Conservation (phyloP, 2,329 filamentous ascomycete species). For the Colletotrichum acutatum region DNA sequence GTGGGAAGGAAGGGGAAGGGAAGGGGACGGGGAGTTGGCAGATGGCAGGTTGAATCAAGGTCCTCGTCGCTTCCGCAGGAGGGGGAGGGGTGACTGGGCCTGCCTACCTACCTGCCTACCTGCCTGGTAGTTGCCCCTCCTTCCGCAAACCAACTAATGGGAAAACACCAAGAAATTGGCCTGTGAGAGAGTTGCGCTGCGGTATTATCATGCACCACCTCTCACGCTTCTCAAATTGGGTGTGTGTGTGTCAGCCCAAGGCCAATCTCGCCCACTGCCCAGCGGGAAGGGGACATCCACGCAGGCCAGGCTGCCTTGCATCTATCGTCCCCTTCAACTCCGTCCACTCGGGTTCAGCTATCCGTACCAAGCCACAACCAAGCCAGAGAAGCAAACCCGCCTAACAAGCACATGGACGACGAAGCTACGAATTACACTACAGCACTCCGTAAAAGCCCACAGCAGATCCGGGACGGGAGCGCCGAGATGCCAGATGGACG, state of each 20-base stretch:
- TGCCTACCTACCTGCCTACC: not conserved
- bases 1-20: not conserved
- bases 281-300: slow-evolving; percentile 27
- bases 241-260: not conserved
- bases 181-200: no score
- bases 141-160: not conserved
- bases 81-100: not conserved
- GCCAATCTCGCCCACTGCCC: not conserved
- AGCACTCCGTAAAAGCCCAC: not conserved
- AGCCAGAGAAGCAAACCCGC: not conserved
- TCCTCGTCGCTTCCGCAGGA: not conserved
- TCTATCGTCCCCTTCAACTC: not conserved
- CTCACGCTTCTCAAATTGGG: no score
- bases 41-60: not conserved
- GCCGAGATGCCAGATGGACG: slow-evolving; percentile 17
- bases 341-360: not conserved
- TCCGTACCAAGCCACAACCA: not conserved
- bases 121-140: not conserved
- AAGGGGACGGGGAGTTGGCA: not conserved
- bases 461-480: not conserved
- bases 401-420: not conserved
- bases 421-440: not conserved
- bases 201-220: no score
- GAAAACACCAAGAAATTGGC: slow-evolving; percentile 3
- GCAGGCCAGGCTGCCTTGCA: slow-evolving; percentile 23